Percentiles rank a stretch among this genome's conserved stretches.
These are phyloP conservation scores for Cyclocybe cylindracea DNA, from an alignment of 768 basidiomycete genomes.

Conservation along the genomic window DNA sequence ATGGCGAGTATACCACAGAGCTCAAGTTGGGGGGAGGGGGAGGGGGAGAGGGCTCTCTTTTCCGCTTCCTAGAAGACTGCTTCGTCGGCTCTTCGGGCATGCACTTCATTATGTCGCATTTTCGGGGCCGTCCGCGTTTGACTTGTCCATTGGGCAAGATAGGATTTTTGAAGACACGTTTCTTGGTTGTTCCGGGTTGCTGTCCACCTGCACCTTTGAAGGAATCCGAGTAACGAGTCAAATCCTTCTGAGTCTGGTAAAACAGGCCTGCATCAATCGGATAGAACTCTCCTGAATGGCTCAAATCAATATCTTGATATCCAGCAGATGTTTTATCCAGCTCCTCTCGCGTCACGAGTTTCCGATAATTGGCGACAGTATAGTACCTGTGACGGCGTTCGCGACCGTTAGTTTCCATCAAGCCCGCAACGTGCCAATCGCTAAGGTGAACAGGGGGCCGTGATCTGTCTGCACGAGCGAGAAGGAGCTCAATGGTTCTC, in stretches of 20 bases:
- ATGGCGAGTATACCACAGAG: too few relatives aligned
- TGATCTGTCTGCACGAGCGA: slow-evolving; percentile 65
- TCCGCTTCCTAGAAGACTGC: slow-evolving; percentile 15
- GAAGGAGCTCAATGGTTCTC: slow-evolving; percentile 81
- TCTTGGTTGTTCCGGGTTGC: slow-evolving; percentile 31
- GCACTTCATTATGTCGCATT: slow-evolving; percentile 17
- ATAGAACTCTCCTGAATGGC: slow-evolving; percentile 56
- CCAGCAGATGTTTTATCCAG: slow-evolving; percentile 53
- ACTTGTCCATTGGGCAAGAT: slow-evolving; percentile 49
- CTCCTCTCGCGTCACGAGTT: slow-evolving; percentile 63
- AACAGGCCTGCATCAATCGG: slow-evolving; percentile 48
- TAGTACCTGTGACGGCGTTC: slow-evolving; percentile 88
- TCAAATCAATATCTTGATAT: slow-evolving; percentile 47
- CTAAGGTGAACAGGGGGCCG: slow-evolving; percentile 70
- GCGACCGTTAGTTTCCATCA: slow-evolving; percentile 82
- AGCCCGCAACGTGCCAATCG: slow-evolving; percentile 66
- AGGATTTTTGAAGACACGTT: slow-evolving; percentile 43
- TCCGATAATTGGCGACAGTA: slow-evolving; percentile 67
- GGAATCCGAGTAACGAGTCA: slow-evolving; percentile 50
- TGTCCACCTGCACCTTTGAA: slow-evolving; percentile 39
- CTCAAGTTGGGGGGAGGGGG: too few relatives aligned
- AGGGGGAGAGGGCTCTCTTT: slow-evolving; percentile 10
- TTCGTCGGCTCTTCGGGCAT: slow-evolving; percentile 17
- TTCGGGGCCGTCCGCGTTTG: slow-evolving; percentile 63
- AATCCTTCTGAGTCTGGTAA: slow-evolving; percentile 44